Evolutionary conservation across 352 stramenopile genomes (phyloP).

Genomic region (Thalassiosira oceanica): DNA sequence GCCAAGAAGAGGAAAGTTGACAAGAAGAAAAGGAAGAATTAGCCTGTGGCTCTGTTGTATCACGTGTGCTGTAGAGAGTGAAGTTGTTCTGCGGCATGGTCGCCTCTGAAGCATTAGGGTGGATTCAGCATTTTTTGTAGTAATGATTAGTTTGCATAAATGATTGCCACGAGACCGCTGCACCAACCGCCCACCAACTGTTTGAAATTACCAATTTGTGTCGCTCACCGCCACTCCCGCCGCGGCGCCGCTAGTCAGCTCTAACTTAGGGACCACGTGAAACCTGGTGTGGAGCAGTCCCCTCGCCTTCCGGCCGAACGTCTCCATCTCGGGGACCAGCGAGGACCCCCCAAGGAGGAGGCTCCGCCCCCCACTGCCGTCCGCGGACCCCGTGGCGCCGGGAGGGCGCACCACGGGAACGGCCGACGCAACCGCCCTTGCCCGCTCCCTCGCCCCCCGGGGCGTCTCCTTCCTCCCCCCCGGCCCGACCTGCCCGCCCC

Average conservation of each 20-base stretch:
- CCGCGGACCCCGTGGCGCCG: not conserved
- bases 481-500: slow-evolving; percentile 86
- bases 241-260: slow-evolving; percentile 66
- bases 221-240: slow-evolving; percentile 72
- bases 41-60: too few relatives aligned
- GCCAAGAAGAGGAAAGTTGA: too few relatives aligned
- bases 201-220: slow-evolving; percentile 66
- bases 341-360: not conserved
- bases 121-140: too few relatives aligned
- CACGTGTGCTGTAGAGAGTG: too few relatives aligned
- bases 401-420: slow-evolving; percentile 30
- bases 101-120: too few relatives aligned
- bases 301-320: slow-evolving; percentile 25
- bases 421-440: slow-evolving; percentile 34
- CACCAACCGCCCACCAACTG: too few relatives aligned
- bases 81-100: too few relatives aligned
- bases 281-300: slow-evolving; percentile 60
- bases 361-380: slow-evolving; percentile 16
- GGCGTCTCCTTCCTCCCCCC: slow-evolving; percentile 63
- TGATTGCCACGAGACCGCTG: too few relatives aligned
- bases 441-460: slow-evolving; percentile 61
- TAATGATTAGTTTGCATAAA: too few relatives aligned
- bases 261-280: slow-evolving; percentile 75
- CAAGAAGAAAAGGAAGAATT: too few relatives aligned
- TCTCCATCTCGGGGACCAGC: slow-evolving; percentile 4